Evolutionary conservation across 2,329 filamentous ascomycete species (phyloP).

Genomic region (Aspergillus sp.): DNA sequence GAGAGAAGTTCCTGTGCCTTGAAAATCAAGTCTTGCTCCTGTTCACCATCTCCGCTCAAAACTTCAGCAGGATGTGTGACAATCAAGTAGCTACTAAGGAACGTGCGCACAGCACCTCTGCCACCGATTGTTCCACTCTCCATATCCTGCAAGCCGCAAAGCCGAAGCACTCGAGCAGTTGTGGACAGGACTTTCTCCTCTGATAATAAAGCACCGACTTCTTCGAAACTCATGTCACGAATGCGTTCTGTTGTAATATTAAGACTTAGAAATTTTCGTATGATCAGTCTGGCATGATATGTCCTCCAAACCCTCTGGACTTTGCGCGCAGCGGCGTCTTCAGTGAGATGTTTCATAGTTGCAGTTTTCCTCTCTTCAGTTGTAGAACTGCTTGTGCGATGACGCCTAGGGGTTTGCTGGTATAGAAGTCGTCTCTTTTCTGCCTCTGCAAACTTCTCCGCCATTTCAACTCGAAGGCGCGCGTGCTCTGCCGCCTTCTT

Average conservation of each 20-base stretch:
- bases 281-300: conserved; percentile 48
- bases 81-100: conserved; percentile 64
- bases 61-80: conserved; percentile 61
- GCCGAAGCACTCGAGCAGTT: conserved; percentile 56
- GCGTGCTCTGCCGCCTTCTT: conserved; percentile 62
- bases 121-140: conserved; percentile 49
- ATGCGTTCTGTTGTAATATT: conserved; percentile 55
- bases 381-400: conserved; percentile 51
- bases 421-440: conserved; percentile 56
- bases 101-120: conserved; percentile 58
- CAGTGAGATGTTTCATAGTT: conserved; percentile 43
- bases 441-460: conserved; percentile 64
- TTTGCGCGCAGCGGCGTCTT: conserved; percentile 54
- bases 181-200: conserved; percentile 53
- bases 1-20: conserved; percentile 61
- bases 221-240: conserved; percentile 56
- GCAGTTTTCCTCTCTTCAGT: conserved; percentile 45
- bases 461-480: conserved; percentile 60
- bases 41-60: conserved; percentile 60
- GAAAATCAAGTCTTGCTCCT: conserved; percentile 60
- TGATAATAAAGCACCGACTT: conserved; percentile 57
- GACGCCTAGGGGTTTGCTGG: conserved; percentile 49
- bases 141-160: conserved; percentile 56
- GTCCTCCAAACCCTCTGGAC: conserved; percentile 61
- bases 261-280: conserved; percentile 52